phyloP scores from a whole-genome alignment of 768 basidiomycete genomes.

The Gelatoporia subvermispora region DNA sequence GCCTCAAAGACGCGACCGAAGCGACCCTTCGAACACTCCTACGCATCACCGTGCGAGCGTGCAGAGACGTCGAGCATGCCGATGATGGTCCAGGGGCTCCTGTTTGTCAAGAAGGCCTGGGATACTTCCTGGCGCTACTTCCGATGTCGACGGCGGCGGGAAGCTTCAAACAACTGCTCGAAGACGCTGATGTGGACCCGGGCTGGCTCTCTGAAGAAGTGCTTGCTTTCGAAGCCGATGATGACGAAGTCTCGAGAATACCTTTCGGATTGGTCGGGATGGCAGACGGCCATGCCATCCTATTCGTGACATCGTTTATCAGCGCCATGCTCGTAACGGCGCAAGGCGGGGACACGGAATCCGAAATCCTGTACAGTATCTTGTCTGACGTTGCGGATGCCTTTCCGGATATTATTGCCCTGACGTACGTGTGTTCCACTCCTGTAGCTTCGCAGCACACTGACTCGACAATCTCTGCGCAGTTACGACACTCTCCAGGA shows the following conservation, averaged over 20 bases:
- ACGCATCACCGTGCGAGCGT: slow-evolving; percentile 44
- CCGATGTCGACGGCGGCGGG: slow-evolving; percentile 57
- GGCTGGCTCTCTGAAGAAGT: slow-evolving; percentile 41
- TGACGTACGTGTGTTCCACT: slow-evolving; percentile 53
- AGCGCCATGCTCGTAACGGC: slow-evolving; percentile 71
- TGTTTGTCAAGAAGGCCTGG: slow-evolving; percentile 58
- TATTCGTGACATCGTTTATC: slow-evolving; percentile 71
- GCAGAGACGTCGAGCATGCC: slow-evolving; percentile 19
- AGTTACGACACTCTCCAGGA: slow-evolving; percentile 79
- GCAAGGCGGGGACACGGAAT: slow-evolving; percentile 77
- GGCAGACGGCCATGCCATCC: slow-evolving; percentile 54
- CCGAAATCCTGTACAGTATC: slow-evolving; percentile 72
- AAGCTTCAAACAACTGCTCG: slow-evolving; percentile 56
- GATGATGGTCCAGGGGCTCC: slow-evolving; percentile 37
- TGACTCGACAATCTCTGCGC: slow-evolving; percentile 9
- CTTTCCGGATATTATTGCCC: slow-evolving; percentile 68
- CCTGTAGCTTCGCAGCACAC: background rate
- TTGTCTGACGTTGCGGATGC: slow-evolving; percentile 63
- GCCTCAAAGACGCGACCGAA: slow-evolving; percentile 57
- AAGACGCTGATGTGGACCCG: slow-evolving; percentile 55
- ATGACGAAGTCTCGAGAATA: slow-evolving; percentile 44
- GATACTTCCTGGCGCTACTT: slow-evolving; percentile 76
- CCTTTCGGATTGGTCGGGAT: slow-evolving; percentile 58
- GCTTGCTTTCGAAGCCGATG: slow-evolving; percentile 31
- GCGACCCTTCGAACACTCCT: slow-evolving; percentile 59